phyloP scores from a whole-genome alignment of 768 basidiomycete species.

The Dioszegia hungarica region DNA sequence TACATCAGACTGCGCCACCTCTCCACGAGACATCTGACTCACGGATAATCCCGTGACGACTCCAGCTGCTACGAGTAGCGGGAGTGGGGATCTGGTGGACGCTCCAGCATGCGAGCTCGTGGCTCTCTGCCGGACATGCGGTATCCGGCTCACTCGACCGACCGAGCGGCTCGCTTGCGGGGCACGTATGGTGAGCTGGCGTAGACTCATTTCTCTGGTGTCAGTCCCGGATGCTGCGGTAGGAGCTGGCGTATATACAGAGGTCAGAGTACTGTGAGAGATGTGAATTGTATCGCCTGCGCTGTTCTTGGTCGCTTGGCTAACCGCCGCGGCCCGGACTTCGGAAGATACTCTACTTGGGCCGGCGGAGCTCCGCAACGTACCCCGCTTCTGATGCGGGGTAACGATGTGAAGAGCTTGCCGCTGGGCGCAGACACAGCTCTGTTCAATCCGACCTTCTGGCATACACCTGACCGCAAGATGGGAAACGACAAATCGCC shows the following conservation, averaged over 20 bases:
- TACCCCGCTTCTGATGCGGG: too few relatives aligned
- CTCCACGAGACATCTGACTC: neutral
- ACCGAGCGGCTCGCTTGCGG: neutral
- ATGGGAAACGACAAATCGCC: constrained; percentile 1
- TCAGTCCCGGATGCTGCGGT: neutral
- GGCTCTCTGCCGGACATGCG: neutral
- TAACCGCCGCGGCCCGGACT: too few relatives aligned
- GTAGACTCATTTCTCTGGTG: neutral
- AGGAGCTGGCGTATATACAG: neutral
- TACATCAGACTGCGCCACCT: neutral
- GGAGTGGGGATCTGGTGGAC: neutral
- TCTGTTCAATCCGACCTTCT: neutral
- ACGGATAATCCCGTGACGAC: neutral
- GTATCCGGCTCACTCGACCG: neutral
- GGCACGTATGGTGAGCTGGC: neutral
- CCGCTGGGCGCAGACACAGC: too few relatives aligned
- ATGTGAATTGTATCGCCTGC: too few relatives aligned
- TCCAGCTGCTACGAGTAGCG: neutral
- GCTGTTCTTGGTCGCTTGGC: too few relatives aligned
- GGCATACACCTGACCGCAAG: neutral
- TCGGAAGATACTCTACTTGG: too few relatives aligned
- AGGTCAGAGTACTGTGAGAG: neutral
- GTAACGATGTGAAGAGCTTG: too few relatives aligned
- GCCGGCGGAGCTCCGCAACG: too few relatives aligned
- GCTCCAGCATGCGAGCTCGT: neutral